These are phyloP conservation scores for Pichia ethanolica DNA, from an alignment of 805 yeast genomes.

Conservation along the genomic window DNA sequence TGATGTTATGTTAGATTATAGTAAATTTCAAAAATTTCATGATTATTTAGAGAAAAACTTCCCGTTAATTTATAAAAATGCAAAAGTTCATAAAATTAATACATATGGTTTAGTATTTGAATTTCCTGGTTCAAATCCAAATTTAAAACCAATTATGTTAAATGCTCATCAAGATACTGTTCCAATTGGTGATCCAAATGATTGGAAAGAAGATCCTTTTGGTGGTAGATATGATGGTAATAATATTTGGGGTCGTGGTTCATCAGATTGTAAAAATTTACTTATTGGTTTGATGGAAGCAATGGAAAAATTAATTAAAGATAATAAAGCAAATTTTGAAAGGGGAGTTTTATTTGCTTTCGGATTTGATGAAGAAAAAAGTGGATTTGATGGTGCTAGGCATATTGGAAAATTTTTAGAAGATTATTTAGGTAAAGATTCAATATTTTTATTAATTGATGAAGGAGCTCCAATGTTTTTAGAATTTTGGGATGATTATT, in stretches of 20 bases:
- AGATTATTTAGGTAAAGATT: conserved; percentile 51
- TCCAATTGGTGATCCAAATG: conserved; percentile 53
- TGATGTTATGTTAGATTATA: conserved; percentile 15
- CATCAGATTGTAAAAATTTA: conserved; percentile 66
- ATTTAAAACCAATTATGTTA: conserved; percentile 55
- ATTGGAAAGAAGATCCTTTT: conserved; percentile 66
- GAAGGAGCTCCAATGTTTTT: conserved; percentile 34
- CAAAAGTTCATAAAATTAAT: conserved; percentile 50
- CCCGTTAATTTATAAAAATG: conserved; percentile 39
- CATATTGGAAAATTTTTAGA: conserved; percentile 39
- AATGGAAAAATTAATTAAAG: conserved; percentile 46
- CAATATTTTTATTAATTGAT: conserved; percentile 55
- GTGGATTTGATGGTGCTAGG: conserved; percentile 56
- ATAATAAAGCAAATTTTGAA: conserved; percentile 34
- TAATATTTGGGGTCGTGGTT: conserved; percentile 68
- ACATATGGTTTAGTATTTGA: conserved; percentile 57
- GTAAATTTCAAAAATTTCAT: conserved; percentile 18
- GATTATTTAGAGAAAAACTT: conserved; percentile 28
- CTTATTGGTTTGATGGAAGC: conserved; percentile 62
- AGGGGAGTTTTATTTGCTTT: conserved; percentile 58
- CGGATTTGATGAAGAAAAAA: conserved; percentile 76
- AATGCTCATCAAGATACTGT: conserved; percentile 81
- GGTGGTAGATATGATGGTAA: conserved; percentile 57
- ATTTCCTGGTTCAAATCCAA: conserved; percentile 46
- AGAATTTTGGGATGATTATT: conserved; percentile 28